Evolutionary conservation across 108 stramenopile species (phyloP).

Genomic region (Cyclotella kingstonii): DNA sequence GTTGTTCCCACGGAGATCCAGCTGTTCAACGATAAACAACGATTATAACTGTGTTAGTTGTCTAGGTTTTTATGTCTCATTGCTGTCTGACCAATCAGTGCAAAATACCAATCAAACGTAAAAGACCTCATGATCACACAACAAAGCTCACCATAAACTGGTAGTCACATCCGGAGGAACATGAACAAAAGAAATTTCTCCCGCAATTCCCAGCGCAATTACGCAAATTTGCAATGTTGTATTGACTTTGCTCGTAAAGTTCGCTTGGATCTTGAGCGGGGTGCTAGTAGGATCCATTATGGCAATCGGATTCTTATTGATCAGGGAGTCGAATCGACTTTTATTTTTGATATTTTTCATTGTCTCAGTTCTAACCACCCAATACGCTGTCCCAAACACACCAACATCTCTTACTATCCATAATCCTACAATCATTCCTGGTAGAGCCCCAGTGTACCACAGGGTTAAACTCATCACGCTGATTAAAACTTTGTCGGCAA

Average conservation of each 20-base stretch:
- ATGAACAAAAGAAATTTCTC: slow-evolving; percentile 35
- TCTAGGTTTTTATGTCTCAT: too few relatives aligned
- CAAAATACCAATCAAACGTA: background rate
- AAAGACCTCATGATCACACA: background rate
- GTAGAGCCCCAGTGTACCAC: slow-evolving; percentile 63
- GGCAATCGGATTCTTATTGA: slow-evolving; percentile 26
- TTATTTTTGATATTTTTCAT: slow-evolving; percentile 14
- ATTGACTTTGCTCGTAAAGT: slow-evolving; percentile 70
- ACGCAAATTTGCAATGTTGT: slow-evolving; percentile 75
- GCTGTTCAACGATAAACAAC: background rate
- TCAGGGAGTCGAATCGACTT: slow-evolving; percentile 1
- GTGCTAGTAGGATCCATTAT: slow-evolving; percentile 54
- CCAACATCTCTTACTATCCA: slow-evolving; percentile 68
- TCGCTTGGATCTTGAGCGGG: slow-evolving; percentile 72
- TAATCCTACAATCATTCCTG: slow-evolving; percentile 57
- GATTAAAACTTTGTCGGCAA: slow-evolving; percentile 79
- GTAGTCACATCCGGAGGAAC: slow-evolving; percentile 27
- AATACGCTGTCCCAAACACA: slow-evolving; percentile 43
- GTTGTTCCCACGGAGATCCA: slow-evolving; percentile 51
- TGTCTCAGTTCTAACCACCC: slow-evolving; percentile 28
- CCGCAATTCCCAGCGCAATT: slow-evolving; percentile 45
- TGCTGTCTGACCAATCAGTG: background rate
- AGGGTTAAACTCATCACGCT: slow-evolving; percentile 43
- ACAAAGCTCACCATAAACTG: slow-evolving; percentile 15
- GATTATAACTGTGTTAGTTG: background rate